These are phyloP conservation scores for Trifolium dubium DNA, from an alignment of 306 rosid genomes.

Conservation along the genomic window DNA sequence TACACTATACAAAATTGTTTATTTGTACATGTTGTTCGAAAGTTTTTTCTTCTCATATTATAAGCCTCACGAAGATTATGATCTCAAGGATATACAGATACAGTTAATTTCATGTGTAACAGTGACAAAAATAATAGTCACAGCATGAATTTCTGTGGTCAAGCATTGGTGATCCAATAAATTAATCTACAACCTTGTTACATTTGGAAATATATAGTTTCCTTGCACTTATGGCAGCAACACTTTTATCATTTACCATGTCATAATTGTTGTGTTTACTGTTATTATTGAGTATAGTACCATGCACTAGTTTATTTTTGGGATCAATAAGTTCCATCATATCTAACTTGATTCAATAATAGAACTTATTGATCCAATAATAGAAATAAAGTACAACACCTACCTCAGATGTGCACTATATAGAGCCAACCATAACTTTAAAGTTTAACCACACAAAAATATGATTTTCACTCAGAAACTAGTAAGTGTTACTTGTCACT, in stretches of 20 bases:
- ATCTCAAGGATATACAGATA: conserved; percentile 1
- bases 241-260: neutral
- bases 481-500: no score
- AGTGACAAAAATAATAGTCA: conserved; percentile 28
- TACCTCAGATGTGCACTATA: no score
- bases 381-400: no score
- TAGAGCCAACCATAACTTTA: no score
- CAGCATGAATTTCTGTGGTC: neutral
- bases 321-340: no score
- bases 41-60: conserved; percentile 7
- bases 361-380: no score
- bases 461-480: no score
- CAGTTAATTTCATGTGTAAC: conserved; percentile 9
- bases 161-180: conserved; percentile 35
- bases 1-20: conserved; percentile 42
- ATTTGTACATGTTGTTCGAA: conserved; percentile 35
- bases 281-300: no score
- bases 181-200: conserved; percentile 11
- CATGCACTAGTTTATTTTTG: no score
- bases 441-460: no score
- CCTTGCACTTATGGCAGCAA: neutral
- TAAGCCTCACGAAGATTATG: conserved; percentile 19
- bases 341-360: no score
- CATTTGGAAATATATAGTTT: neutral
- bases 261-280: neutral